These are phyloP conservation scores for Boletus reticulatus DNA, from an alignment of 768 basidiomycete genomes.

Conservation along the genomic window DNA sequence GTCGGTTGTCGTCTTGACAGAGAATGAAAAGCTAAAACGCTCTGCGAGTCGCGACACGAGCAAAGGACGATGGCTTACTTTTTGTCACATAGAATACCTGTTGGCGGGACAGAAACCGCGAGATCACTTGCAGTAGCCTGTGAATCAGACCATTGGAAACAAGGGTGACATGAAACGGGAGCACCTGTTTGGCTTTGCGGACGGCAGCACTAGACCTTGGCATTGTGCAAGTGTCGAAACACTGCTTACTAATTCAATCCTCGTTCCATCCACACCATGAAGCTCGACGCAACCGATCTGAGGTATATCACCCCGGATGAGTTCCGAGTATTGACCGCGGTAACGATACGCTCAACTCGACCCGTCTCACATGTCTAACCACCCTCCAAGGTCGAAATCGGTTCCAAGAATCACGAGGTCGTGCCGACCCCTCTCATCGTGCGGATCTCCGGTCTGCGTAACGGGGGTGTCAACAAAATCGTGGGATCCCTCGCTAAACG, in stretches of 20 bases:
- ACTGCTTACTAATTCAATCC: no score
- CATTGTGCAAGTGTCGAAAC: conserved; percentile 4
- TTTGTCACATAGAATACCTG: conserved; percentile 5
- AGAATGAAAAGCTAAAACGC: conserved; percentile 22
- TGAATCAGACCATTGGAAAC: neutral
- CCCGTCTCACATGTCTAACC: conserved; percentile 3
- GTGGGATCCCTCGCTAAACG: conserved; percentile 90
- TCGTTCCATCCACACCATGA: conserved; percentile 51
- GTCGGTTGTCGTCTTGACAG: conserved; percentile 27
- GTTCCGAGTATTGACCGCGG: conserved; percentile 95
- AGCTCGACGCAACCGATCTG: conserved; percentile 91
- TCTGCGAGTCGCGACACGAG: neutral
- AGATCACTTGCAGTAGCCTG: conserved; percentile 26
- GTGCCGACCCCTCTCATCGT: conserved; percentile 88
- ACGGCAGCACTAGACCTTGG: conserved; percentile 15
- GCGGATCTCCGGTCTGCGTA: conserved; percentile 89
- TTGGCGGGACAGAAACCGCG: conserved; percentile 12
- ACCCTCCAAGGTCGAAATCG: conserved; percentile 81
- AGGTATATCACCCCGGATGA: conserved; percentile 91
- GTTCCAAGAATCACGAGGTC: conserved; percentile 96
- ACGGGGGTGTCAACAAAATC: conserved; percentile 91
- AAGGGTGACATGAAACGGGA: neutral
- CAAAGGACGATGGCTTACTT: conserved; percentile 10
- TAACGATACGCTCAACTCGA: conserved; percentile 29
- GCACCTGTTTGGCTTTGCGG: conserved; percentile 36